A percentile compares a stretch with the other conserved stretches of the same genome.
phyloP scores from a whole-genome alignment of 495 filamentous ascomycete species.

The Endocarpon pusillum region DNA sequence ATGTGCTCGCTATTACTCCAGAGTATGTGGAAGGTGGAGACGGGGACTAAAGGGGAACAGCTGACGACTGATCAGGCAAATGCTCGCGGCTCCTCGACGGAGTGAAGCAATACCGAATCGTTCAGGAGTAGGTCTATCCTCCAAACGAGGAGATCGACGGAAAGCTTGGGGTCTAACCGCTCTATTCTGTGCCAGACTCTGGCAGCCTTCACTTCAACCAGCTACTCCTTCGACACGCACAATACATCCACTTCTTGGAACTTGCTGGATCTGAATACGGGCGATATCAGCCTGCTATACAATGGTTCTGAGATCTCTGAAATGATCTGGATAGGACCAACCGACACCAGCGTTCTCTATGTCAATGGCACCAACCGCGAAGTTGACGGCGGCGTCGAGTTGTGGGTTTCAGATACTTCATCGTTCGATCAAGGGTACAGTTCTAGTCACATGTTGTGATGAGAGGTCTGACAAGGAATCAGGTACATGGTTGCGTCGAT shows the following conservation, averaged over 20 bases:
- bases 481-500: constrained; percentile 41
- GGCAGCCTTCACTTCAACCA: constrained; percentile 22
- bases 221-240: constrained; percentile 30
- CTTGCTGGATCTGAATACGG: constrained; percentile 23
- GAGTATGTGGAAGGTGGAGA: too few relatives aligned
- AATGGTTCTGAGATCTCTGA: constrained; percentile 28
- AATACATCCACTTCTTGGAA: constrained; percentile 17
- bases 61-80: too few relatives aligned
- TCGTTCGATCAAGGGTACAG: constrained; percentile 16
- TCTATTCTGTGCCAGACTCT: too few relatives aligned
- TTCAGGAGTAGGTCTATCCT: constrained; percentile 15
- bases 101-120: constrained; percentile 22
- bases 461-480: constrained; percentile 3
- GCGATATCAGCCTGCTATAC: constrained; percentile 19
- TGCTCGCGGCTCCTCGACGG: constrained; percentile 21
- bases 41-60: too few relatives aligned
- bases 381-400: constrained; percentile 23
- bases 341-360: constrained; percentile 26
- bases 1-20: too few relatives aligned
- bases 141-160: neutral
- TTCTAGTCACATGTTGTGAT: neutral
- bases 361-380: constrained; percentile 29
- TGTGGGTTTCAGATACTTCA: constrained; percentile 22
- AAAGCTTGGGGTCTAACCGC: constrained; percentile 6
- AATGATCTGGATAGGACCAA: constrained; percentile 25